Evolutionary conservation across 1,284 basidiomycete species (phyloP).

Genomic region (Xerocomus minutiporus): DNA sequence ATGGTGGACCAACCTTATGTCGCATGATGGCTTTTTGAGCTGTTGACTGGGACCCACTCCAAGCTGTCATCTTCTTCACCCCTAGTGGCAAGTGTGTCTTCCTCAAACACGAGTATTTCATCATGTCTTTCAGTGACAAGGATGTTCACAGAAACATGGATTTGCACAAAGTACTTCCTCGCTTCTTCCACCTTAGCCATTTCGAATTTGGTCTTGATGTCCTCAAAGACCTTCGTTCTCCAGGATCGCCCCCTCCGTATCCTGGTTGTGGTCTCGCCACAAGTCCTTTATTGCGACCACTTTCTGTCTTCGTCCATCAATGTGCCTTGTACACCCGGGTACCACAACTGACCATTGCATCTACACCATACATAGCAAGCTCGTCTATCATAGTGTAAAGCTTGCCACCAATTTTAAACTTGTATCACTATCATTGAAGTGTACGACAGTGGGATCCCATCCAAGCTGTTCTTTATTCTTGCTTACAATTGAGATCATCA

Average conservation of each 20-base stretch:
- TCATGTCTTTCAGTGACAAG: not conserved
- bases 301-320: not conserved
- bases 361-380: not conserved
- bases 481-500: constrained; percentile 9
- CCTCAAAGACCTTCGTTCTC: not conserved
- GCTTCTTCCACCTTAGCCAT: not conserved
- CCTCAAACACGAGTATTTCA: not conserved
- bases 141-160: constrained; percentile 7
- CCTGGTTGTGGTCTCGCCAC: not conserved
- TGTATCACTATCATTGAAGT: not conserved
- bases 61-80: no score
- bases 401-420: constrained; percentile 1
- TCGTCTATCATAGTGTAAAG: not conserved
- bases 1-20: not conserved
- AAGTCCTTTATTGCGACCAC: not conserved
- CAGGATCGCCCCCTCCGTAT: not conserved
- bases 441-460: constrained; percentile 17
- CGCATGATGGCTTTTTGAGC: no score
- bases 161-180: constrained; percentile 1
- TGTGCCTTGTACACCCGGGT: not conserved
- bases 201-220: not conserved
- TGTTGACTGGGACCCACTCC: no score
- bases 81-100: no score
- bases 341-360: not conserved
- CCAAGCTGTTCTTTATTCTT: constrained; percentile 5